phyloP scores from a whole-genome alignment of 2,329 filamentous ascomycete genomes.

The Neonectria magnoliae region DNA sequence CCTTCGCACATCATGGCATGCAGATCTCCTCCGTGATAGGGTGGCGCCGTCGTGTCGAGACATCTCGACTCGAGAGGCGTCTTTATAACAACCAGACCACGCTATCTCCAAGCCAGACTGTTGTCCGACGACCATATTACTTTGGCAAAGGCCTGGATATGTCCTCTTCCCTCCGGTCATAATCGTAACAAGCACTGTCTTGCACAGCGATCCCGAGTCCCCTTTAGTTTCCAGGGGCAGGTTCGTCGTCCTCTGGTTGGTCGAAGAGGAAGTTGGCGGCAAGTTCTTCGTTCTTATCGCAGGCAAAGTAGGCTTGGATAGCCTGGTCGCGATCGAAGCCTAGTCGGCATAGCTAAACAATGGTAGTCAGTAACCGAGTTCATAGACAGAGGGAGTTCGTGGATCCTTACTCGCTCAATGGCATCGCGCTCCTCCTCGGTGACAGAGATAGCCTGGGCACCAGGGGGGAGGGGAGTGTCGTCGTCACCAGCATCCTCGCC shows the following conservation, averaged over 20 bases:
- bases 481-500: conserved; percentile 90
- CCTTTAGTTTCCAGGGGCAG: conserved; percentile 54
- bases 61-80: conserved; percentile 29
- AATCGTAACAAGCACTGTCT: conserved; percentile 38
- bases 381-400: conserved; percentile 29
- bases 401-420: conserved; percentile 82
- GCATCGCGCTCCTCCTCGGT: conserved; percentile 97
- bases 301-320: conserved; percentile 98
- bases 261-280: conserved; percentile 99
- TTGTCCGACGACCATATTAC: conserved; percentile 37
- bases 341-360: conserved; percentile 80
- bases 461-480: conserved; percentile 79
- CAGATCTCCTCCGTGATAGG: conserved; percentile 28
- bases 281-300: conserved; percentile 98
- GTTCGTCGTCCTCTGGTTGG: conserved; percentile 86
- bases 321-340: conserved; percentile 93
- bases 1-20: conserved; percentile 29
- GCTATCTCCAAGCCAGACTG: conserved; percentile 34
- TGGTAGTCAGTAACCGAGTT: conserved; percentile 11
- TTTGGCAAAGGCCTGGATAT: conserved; percentile 36
- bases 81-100: conserved; percentile 28
- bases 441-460: conserved; percentile 87
- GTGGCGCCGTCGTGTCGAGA: conserved; percentile 29
- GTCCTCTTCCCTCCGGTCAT: conserved; percentile 36
- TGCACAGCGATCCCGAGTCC: conserved; percentile 36